Conservation (phyloP, 2,329 filamentous ascomycete genomes). For the Claviceps purpurea region DNA sequence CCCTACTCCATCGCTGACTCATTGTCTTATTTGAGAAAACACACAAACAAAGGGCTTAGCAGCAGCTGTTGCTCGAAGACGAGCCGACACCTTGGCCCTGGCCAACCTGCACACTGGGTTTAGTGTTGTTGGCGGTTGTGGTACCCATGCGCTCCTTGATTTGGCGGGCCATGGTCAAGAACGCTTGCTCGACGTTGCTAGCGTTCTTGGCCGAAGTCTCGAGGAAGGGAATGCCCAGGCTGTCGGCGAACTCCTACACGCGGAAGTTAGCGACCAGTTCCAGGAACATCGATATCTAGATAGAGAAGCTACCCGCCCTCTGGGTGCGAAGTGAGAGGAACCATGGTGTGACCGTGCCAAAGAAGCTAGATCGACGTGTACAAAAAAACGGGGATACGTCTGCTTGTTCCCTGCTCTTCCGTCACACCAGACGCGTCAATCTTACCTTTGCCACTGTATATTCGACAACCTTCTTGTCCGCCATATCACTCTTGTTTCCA, state of each 20-base stretch:
- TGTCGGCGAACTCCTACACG: slow-evolving; percentile 89
- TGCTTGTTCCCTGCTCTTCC: background rate
- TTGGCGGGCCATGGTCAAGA: slow-evolving; percentile 98
- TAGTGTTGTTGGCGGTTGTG: slow-evolving; percentile 90
- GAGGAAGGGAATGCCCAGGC: slow-evolving; percentile 96
- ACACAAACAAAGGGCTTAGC: slow-evolving; percentile 41
- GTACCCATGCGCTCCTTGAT: slow-evolving; percentile 99
- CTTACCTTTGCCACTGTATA: slow-evolving; percentile 97
- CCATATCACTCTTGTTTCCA: slow-evolving; percentile 99
- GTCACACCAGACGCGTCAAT: slow-evolving; percentile 1
- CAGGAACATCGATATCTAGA: background rate
- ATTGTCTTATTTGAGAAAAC: background rate
- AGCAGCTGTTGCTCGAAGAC: slow-evolving; percentile 76
- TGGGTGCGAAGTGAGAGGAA: too few relatives aligned
- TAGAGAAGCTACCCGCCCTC: background rate
- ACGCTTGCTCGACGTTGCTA: slow-evolving; percentile 98
- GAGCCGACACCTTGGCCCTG: slow-evolving; percentile 89
- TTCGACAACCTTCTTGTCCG: slow-evolving; percentile 99
- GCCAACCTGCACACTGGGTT: slow-evolving; percentile 92
- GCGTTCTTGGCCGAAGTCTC: slow-evolving; percentile 99
- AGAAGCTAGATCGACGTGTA: background rate
- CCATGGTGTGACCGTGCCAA: background rate
- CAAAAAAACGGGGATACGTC: too few relatives aligned
- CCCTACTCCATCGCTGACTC: slow-evolving; percentile 2
- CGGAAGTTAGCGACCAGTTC: slow-evolving; percentile 9